Conservation (phyloP, 73 alveolate species). For the Halteria grandinella region DNA sequence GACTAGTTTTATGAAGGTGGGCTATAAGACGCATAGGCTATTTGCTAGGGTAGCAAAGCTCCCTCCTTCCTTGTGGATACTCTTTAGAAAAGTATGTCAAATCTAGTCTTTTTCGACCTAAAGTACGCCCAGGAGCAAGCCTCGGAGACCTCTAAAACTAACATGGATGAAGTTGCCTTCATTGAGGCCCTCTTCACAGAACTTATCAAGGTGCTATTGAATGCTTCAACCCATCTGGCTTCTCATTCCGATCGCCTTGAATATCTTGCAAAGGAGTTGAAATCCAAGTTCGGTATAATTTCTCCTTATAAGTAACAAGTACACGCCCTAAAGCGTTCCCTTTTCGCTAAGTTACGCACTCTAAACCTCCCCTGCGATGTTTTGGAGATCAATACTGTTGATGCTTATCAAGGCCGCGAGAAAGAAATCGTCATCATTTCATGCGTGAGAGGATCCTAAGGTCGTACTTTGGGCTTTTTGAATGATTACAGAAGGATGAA, state of each 20-base stretch:
- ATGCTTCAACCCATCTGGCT: conserved; percentile 17
- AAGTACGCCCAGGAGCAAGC: conserved; percentile 54
- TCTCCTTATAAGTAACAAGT: conserved; percentile 81
- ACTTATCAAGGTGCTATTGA: not conserved
- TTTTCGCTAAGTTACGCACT: conserved; percentile 31
- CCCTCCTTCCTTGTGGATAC: not conserved
- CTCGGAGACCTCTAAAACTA: conserved; percentile 49
- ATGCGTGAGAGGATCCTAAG: conserved; percentile 77
- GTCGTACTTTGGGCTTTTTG: conserved; percentile 85
- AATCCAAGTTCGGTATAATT: conserved; percentile 67
- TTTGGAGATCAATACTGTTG: conserved; percentile 86
- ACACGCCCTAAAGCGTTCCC: conserved; percentile 48
- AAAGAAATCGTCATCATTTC: conserved; percentile 91
- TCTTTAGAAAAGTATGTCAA: conserved; percentile 1
- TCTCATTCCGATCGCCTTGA: conserved; percentile 14
- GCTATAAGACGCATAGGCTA: conserved; percentile 67
- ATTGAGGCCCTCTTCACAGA: conserved; percentile 18
- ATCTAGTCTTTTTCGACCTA: conserved; percentile 17
- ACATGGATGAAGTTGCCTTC: conserved; percentile 49
- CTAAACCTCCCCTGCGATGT: conserved; percentile 14
- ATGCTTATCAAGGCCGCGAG: conserved; percentile 96
- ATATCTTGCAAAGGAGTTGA: not conserved
- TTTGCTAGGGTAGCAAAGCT: conserved; percentile 8
- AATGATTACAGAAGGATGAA: conserved; percentile 95
- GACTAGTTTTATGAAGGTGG: conserved; percentile 76